Percentiles rank a stretch among this genome's conserved stretches.
phyloP scores from a whole-genome alignment of 1,284 basidiomycete species.

The Trichosporon sp. region DNA sequence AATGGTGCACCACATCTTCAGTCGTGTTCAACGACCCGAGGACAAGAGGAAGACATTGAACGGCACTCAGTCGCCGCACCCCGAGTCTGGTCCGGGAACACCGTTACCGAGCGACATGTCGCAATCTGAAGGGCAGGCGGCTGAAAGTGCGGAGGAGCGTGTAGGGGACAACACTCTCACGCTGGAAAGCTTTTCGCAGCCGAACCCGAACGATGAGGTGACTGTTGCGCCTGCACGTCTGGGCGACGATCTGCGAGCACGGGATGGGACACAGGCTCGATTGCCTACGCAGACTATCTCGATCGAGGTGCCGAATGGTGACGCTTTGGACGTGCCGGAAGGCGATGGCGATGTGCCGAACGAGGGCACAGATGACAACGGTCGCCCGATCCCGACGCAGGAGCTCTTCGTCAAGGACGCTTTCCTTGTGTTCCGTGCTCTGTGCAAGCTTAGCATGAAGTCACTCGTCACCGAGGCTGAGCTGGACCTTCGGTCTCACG shows the following conservation, averaged over 20 bases:
- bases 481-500: slow-evolving; percentile 85
- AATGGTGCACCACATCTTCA: slow-evolving; percentile 93
- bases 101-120: neutral
- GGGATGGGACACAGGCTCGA: neutral
- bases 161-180: neutral
- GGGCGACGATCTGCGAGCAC: slow-evolving; percentile 2
- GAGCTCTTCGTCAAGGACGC: slow-evolving; percentile 93
- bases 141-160: neutral
- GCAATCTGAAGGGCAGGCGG: neutral
- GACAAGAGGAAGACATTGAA: slow-evolving; percentile 5
- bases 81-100: neutral
- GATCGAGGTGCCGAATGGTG: slow-evolving; percentile 40
- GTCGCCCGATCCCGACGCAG: slow-evolving; percentile 46
- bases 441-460: slow-evolving; percentile 98
- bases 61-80: neutral
- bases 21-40: slow-evolving; percentile 53
- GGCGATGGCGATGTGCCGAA: slow-evolving; percentile 32
- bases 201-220: slow-evolving; percentile 48
- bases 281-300: slow-evolving; percentile 31
- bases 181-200: slow-evolving; percentile 35
- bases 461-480: slow-evolving; percentile 87
- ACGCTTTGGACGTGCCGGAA: slow-evolving; percentile 34
- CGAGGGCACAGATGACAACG: slow-evolving; percentile 22
- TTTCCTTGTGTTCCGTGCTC: slow-evolving; percentile 87
- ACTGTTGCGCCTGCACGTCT: slow-evolving; percentile 33